Evolutionary conservation across 2,329 filamentous ascomycete genomes (phyloP).

Genomic region (Alternaria consortialis): DNA sequence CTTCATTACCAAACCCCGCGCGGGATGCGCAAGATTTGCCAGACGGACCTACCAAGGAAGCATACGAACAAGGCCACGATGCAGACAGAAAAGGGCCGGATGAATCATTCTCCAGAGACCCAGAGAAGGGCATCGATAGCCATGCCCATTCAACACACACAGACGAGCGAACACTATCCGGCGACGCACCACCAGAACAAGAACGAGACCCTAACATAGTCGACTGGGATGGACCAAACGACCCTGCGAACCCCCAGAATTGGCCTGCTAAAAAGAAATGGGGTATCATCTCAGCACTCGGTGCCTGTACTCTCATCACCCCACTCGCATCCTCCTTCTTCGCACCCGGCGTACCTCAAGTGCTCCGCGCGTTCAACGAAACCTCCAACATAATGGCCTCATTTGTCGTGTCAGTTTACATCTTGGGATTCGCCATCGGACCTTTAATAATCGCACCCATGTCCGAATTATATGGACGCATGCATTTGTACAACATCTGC

Average conservation of each 20-base stretch:
- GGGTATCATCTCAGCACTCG: slow-evolving; percentile 46
- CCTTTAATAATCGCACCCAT: slow-evolving; percentile 51
- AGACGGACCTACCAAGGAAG: slow-evolving; percentile 31
- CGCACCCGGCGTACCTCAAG: slow-evolving; percentile 69
- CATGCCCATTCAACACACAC: slow-evolving; percentile 35
- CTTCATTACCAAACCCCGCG: slow-evolving; percentile 25
- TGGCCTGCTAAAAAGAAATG: slow-evolving; percentile 51
- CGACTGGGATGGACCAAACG: slow-evolving; percentile 49
- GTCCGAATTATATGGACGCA: slow-evolving; percentile 49
- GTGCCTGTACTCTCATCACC: slow-evolving; percentile 50
- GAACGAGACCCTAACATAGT: slow-evolving; percentile 40
- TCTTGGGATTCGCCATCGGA: slow-evolving; percentile 52
- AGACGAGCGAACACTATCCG: slow-evolving; percentile 36
- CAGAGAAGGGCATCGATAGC: slow-evolving; percentile 41
- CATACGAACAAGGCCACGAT: slow-evolving; percentile 41
- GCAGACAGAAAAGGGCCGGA: slow-evolving; percentile 27
- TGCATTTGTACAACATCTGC: slow-evolving; percentile 43
- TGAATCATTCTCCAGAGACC: slow-evolving; percentile 26
- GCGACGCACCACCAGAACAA: slow-evolving; percentile 16
- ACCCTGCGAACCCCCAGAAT: slow-evolving; percentile 52
- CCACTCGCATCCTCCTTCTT: slow-evolving; percentile 52
- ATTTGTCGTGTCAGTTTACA: slow-evolving; percentile 52
- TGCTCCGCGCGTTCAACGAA: slow-evolving; percentile 45
- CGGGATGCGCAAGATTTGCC: slow-evolving; percentile 30
- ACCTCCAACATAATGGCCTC: slow-evolving; percentile 43